Conservation (phyloP, 768 basidiomycete genomes). For the Serendipita vermifera region DNA sequence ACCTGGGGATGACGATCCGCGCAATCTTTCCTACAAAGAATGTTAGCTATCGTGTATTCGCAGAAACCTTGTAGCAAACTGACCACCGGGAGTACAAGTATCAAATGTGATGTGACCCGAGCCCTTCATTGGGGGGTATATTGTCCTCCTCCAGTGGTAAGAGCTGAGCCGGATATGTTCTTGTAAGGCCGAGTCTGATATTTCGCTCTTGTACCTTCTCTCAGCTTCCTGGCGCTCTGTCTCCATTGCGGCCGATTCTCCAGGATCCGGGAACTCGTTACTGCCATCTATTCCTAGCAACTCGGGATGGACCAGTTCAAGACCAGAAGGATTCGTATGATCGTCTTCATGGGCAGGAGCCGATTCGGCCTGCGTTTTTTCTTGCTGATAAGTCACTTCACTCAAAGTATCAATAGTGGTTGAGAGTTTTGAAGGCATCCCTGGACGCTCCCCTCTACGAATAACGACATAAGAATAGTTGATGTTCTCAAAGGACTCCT, state of each 20-base stretch:
- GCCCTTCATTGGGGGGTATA: slow-evolving; percentile 85
- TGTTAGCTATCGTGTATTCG: slow-evolving; percentile 1
- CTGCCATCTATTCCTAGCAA: background rate
- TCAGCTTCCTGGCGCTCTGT: slow-evolving; percentile 1
- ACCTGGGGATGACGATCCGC: slow-evolving; percentile 81
- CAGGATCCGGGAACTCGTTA: background rate
- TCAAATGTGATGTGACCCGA: slow-evolving; percentile 88
- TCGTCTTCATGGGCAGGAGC: background rate
- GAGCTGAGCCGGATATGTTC: slow-evolving; percentile 56
- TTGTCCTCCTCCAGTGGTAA: slow-evolving; percentile 78
- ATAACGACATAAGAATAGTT: slow-evolving; percentile 87
- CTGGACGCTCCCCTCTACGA: slow-evolving; percentile 61
- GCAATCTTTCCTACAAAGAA: slow-evolving; percentile 65
- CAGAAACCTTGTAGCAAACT: slow-evolving; percentile 16
- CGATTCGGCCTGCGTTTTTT: background rate
- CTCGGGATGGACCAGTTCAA: slow-evolving; percentile 8
- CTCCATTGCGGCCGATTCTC: background rate
- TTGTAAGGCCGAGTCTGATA: slow-evolving; percentile 28
- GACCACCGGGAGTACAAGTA: slow-evolving; percentile 72
- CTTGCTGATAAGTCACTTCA: background rate
- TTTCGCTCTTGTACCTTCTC: background rate
- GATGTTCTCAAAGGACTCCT: slow-evolving; percentile 71
- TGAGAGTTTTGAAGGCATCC: background rate
- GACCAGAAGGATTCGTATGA: slow-evolving; percentile 1
- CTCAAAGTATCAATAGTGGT: background rate